Evolutionary conservation across 1,284 basidiomycete genomes (phyloP).

Genomic region (Trichosporon inkin): DNA sequence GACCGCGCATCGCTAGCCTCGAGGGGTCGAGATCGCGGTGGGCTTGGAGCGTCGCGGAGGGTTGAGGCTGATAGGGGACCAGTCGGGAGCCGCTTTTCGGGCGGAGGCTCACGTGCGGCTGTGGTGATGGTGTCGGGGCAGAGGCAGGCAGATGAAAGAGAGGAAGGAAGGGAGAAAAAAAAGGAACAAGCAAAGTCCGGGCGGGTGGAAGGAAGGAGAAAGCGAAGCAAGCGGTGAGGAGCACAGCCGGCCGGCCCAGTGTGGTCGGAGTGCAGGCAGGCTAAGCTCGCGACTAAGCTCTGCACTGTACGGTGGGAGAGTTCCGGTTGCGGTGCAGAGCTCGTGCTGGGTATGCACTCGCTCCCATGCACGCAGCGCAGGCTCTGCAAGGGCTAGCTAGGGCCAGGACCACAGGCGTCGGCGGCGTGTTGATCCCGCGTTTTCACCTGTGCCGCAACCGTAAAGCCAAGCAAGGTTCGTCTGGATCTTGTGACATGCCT

Average conservation of each 20-base stretch:
- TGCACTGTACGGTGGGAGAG: background rate
- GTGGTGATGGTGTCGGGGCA: background rate
- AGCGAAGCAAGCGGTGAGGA: background rate
- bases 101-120: background rate
- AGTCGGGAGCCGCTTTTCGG: background rate
- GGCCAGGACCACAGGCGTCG: background rate
- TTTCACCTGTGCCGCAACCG: constrained; percentile 5
- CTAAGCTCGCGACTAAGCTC: background rate
- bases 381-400: background rate
- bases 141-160: background rate
- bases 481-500: background rate
- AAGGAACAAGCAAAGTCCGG: background rate
- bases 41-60: background rate
- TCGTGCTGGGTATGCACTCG: background rate
- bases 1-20: constrained; percentile 22
- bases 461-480: constrained; percentile 5
- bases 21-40: constrained; percentile 6
- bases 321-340: background rate
- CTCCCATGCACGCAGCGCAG: background rate
- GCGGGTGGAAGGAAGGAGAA: constrained; percentile 2
- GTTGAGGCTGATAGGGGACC: background rate
- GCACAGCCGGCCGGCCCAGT: too few relatives aligned
- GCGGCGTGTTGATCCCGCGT: constrained; percentile 3
- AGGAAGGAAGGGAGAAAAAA: background rate
- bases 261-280: background rate